Base-by-base conservation (phyloP, 257 asterid species). In the Solanum habrochaites region DNA sequence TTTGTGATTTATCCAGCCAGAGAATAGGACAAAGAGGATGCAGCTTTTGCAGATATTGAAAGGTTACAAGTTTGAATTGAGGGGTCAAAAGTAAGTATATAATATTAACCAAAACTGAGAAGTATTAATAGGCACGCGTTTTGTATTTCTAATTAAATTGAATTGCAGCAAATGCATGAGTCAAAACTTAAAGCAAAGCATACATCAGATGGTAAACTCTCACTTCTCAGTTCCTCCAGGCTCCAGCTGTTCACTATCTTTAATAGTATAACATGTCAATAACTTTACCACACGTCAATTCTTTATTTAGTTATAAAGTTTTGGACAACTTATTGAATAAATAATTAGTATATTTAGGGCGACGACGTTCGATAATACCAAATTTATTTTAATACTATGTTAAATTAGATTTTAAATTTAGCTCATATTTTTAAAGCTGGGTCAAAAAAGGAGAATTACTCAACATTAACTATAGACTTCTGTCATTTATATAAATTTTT, bases 31-130 rank as follows among this genome's bases (percentile, higher is more conserved):
- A 72, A 73, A 23, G 37, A 47, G 43, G 27, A 49, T 80, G 84
- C 84, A 80, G 67, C 66, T 47, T 80, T 80, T 80, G 66, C 84
- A 27, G 66, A 47, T 80, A 80, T 80, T 80, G 42, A 80, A 80
- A 47, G 67, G 42, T 29, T 29, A 47, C 0, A 29, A 47, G 27
- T 80, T 80, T 27, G 84, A 80, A 80, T 47, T 16, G 67, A 80
- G 20, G 84, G 60, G 29, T 80, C 67, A 80, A 27, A 80, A 27
- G 64, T 18, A 49, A 49, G 60, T 6, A 49, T 39, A 39, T 16
- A 35, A 42, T 78, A 25, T 45, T 45, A 78, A 78, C 39, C 35
- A 42, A 77, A 77, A 7, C 16, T 18, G 42, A 80, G 66, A 80
- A 80, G 9, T 9, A 20, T 35, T 72, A 47, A 29, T 80, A 80